Evolutionary conservation across 1,284 basidiomycete genomes (phyloP), one percentile per base, ranked within the genome.

Genomic region (Gymnopus androsaceus): DNA sequence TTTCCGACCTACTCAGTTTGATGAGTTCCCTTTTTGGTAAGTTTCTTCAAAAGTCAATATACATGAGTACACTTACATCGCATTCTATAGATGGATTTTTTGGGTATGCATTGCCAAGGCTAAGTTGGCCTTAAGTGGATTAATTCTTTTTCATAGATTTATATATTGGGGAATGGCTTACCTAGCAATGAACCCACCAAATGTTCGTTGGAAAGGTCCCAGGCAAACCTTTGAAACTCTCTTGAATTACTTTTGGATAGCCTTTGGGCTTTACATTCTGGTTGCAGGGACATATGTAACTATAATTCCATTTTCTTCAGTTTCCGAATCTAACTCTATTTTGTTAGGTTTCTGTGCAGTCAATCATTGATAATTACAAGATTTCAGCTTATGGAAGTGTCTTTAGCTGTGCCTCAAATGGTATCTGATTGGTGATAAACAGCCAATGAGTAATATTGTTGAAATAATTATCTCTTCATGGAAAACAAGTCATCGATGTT

Each of bases 151-250:
- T 14, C 25, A n/a, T n/a, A 63, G 70, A 8, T 75, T 76, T 62
- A 75, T 75, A 34, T 76, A 73, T 67, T 77, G 76, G 77, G 75
- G 71, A 7, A 72, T 77, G 72, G 75, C 75, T 2, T 79, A 78
- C 64, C 62, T 79, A 12, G 64, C 70, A 30, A 60, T 78, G 33
- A 66, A 76, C 60, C 75, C 75, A 0, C 69, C 69, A 5, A 62
- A 64, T 27, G 53, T 56, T 47, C 68, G 67, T 47, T 79, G 77
- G 77, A 62, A 59, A 5, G 70, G 73, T 8, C 51, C 57, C 0
- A 59, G 66, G 54, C 68, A 72, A 40, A 68, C 65, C 12, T 34
- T 68, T 5, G 75, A 78, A 63, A 77, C 76, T 14, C 7, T 72
- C 15, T 44, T 76, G 54, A 79, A 78, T 60, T 75, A 74, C 51